These are phyloP conservation scores for Epichloe festucae DNA, from an alignment of 2,329 filamentous ascomycete species.

Conservation along the genomic window DNA sequence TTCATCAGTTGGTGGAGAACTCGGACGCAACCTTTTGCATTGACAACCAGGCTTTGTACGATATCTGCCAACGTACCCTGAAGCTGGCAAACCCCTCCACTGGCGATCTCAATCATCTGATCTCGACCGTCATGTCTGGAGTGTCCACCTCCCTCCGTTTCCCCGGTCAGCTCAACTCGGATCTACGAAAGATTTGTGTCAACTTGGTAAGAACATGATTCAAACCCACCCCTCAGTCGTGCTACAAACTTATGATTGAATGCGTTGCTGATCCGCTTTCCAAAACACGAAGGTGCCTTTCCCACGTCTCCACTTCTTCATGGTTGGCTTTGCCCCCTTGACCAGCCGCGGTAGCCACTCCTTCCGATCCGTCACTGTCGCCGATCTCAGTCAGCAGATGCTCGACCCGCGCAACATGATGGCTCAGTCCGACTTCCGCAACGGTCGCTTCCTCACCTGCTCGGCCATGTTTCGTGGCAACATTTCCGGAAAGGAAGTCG, in stretches of 20 bases:
- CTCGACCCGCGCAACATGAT: conserved; percentile 99
- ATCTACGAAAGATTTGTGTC: conserved; percentile 96
- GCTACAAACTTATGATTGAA: too few species aligned
- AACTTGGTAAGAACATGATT: conserved; percentile 50
- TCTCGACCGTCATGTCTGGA: conserved; percentile 98
- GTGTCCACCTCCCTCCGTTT: conserved; percentile 98
- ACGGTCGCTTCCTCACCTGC: conserved; percentile 98
- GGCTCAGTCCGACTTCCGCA: conserved; percentile 99
- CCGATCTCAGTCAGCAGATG: conserved; percentile 99
- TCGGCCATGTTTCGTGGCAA: conserved; percentile 99
- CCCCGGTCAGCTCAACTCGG: conserved; percentile 98
- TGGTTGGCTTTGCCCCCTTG: conserved; percentile 96
- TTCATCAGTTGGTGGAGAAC: conserved; percentile 99
- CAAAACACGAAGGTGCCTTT: conserved; percentile 60
- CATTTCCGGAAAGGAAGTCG: conserved; percentile 99
- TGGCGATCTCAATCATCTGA: conserved; percentile 97
- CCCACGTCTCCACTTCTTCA: conserved; percentile 99
- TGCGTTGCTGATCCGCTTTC: background rate
- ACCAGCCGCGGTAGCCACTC: conserved; percentile 74
- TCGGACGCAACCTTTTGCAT: conserved; percentile 99
- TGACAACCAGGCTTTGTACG: conserved; percentile 99
- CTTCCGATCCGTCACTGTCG: conserved; percentile 94
- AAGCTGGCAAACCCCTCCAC: conserved; percentile 98
- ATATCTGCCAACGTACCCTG: conserved; percentile 99
- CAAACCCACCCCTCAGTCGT: too few species aligned